Base-by-base conservation (phyloP, 495 filamentous ascomycete genomes). In the Letharia lupina region DNA sequence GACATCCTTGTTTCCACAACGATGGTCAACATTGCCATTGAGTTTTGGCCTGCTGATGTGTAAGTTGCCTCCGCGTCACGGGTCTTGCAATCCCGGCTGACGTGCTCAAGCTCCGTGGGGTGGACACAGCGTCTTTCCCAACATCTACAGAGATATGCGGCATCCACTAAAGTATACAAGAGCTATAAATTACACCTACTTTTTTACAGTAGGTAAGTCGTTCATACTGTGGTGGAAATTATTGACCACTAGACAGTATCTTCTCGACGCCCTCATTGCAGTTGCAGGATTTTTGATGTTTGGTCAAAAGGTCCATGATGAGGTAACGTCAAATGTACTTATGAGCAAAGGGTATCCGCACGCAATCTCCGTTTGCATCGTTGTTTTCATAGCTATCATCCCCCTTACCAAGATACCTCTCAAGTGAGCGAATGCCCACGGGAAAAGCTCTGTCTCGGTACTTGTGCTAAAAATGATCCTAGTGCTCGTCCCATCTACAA, bases 61-160 rank as follows among this genome's bases (percentile, higher is more conserved):
- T 84, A 75, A 75, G 81, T 69, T 16, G 10, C 31, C 40, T 48
- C 33, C 37, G 20, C 41, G 16, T 56, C 3, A 54, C 6, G n/a
- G 3, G 28, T 9, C 11, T 42, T n/a, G 16, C 13, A 28, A 18
- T 50, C 20, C 20, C 13, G 48, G 28, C 60, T 68, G 39, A 68
- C 28, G 18, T 18, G 23, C 28, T 41, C 48, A 35, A 84, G 82
- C 92, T 35, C 92, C 93, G 2, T 98, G 92, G 91, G 94, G 94
- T 69, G 94, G 94, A 11, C 94, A 98, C 73, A 83, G 86, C 62
- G 94, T 98, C 39, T 96, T 98, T 73, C 94, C 94, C 3, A 96
- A 96, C 71, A 96, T 98, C 71, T 98, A 96, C 74, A 84, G 92
- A 61, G 94, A 98, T 77, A 98, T 98, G 94, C 82, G 94, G 67